These are phyloP conservation scores for Microdochium trichocladiopsis DNA, from an alignment of 2,329 filamentous ascomycete genomes.

Conservation along the genomic window DNA sequence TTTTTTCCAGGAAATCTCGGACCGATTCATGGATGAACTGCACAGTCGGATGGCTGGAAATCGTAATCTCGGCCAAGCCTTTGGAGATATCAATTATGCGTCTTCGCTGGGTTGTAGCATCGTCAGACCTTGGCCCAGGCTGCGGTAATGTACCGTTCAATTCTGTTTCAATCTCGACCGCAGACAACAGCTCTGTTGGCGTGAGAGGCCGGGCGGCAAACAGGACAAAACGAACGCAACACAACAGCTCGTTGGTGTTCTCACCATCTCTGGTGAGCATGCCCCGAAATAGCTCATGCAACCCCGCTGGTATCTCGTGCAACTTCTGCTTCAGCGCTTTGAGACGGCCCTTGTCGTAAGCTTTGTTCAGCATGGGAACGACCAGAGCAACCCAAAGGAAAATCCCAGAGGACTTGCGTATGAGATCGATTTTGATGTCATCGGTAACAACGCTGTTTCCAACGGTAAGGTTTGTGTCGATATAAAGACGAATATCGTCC, in stretches of 20 bases:
- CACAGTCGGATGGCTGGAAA: slow-evolving; percentile 20
- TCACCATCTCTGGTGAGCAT: slow-evolving; percentile 26
- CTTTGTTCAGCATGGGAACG: slow-evolving; percentile 33
- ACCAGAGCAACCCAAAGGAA: slow-evolving; percentile 23
- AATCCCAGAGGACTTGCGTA: neutral
- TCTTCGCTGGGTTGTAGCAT: too few relatives aligned
- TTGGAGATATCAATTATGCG: too few relatives aligned
- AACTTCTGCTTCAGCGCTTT: slow-evolving; percentile 22
- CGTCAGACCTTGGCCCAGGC: too few relatives aligned
- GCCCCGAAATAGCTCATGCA: slow-evolving; percentile 30
- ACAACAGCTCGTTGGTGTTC: slow-evolving; percentile 13
- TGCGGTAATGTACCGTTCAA: neutral
- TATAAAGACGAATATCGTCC: too few relatives aligned
- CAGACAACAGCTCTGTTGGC: slow-evolving; percentile 27
- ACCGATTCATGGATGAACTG: slow-evolving; percentile 50
- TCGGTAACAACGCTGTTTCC: too few relatives aligned
- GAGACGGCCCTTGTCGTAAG: slow-evolving; percentile 24
- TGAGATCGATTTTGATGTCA: too few relatives aligned
- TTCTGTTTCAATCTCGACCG: slow-evolving; percentile 10
- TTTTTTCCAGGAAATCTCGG: slow-evolving; percentile 34
- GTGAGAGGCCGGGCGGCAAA: slow-evolving; percentile 26
- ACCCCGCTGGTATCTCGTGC: slow-evolving; percentile 25
- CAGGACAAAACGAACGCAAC: slow-evolving; percentile 33
- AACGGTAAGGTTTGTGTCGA: too few relatives aligned
- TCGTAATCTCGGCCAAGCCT: slow-evolving; percentile 16